phyloP scores from a whole-genome alignment of 495 filamentous ascomycete species.

The Xylaria sp. region DNA sequence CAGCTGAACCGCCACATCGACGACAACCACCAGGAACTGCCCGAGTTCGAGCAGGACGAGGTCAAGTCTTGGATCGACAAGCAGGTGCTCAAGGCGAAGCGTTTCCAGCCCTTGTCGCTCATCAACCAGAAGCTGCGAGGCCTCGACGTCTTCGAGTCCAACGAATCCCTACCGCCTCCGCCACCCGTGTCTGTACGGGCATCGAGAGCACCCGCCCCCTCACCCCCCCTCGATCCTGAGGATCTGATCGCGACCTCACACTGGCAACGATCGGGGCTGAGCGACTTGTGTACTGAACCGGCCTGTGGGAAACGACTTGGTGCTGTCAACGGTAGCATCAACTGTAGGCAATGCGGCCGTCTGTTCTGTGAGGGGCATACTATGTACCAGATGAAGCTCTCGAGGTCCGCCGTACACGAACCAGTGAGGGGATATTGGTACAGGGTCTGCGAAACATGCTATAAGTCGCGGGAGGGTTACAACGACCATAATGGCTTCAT shows the following conservation, averaged over 20 bases:
- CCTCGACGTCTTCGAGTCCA: slow-evolving; percentile 97
- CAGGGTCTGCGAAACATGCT: slow-evolving; percentile 95
- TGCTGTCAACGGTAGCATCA: slow-evolving; percentile 79
- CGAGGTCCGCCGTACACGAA: slow-evolving; percentile 86
- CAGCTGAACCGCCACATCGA: slow-evolving; percentile 97
- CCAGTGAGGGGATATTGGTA: slow-evolving; percentile 94
- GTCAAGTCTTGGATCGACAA: slow-evolving; percentile 98
- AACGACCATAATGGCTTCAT: slow-evolving; percentile 81
- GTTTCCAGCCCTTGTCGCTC: slow-evolving; percentile 86
- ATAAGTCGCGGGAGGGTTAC: slow-evolving; percentile 94
- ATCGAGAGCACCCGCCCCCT: slow-evolving; percentile 35
- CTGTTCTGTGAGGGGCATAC: slow-evolving; percentile 98
- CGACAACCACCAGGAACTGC: slow-evolving; percentile 91
- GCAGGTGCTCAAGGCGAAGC: slow-evolving; percentile 94
- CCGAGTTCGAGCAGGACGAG: slow-evolving; percentile 91
- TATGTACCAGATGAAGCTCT: slow-evolving; percentile 99
- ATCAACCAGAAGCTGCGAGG: slow-evolving; percentile 95
- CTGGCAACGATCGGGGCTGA: slow-evolving; percentile 79
- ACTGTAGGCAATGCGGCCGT: slow-evolving; percentile 90
- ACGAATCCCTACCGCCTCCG: slow-evolving; percentile 62
- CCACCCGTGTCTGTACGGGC: slow-evolving; percentile 36
- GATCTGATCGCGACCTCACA: slow-evolving; percentile 86
- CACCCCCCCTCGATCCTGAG: slow-evolving; percentile 75
- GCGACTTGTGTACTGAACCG: slow-evolving; percentile 86
- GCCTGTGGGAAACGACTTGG: slow-evolving; percentile 81